Base-by-base conservation (phyloP, 495 filamentous ascomycete genomes). In the Hypoxylon subgilvum region DNA sequence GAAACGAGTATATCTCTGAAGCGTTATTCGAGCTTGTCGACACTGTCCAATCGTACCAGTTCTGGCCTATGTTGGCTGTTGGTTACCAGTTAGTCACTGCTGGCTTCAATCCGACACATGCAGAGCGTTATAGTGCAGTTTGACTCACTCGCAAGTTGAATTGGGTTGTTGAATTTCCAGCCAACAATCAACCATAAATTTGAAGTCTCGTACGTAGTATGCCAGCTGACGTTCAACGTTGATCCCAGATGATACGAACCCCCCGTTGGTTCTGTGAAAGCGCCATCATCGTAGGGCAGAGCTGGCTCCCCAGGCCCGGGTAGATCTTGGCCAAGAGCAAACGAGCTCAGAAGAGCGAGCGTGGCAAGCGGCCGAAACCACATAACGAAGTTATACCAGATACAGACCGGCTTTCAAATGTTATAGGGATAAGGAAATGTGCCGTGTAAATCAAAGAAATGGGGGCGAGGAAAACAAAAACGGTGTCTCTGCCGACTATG, bases 141-240 rank as follows among this genome's bases (percentile, higher is more conserved):
- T 22, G 30, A 61, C 62, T 38, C 41, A 66, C 62, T 44, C 17
- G 60, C 53, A 28, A 67, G 51, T 41, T 60, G 60, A 4, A 64
- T 27, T 1, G 47, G 64, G 4, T 13, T 14, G 12, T 43, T 52
- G 18, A 43, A 67, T 2, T 23, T 35, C 47, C 61, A 67, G 14
- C 46, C 60, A n/a, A 42, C 31, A 6, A 67, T 64, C 9, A 64
- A 48, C 47, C 57, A 67, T 41, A 67, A 52, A 53, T 56, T 61
- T 21, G 60, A 60, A 6, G 64, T 67, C n/a, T 64, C 55, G n/a
- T 57, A 67, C n/a, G 44, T 31, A 3, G 64, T 64, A 28, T 53
- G 18, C 60, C 64, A 67, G 38, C 54, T 67, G n/a, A 67, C 43
- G 25, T 67, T 67, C 60, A 64, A 53, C 42, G 56, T 48, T 6